Evolutionary conservation across 1,284 basidiomycete species (phyloP).

Genomic region (Megacollybia platyphylla): DNA sequence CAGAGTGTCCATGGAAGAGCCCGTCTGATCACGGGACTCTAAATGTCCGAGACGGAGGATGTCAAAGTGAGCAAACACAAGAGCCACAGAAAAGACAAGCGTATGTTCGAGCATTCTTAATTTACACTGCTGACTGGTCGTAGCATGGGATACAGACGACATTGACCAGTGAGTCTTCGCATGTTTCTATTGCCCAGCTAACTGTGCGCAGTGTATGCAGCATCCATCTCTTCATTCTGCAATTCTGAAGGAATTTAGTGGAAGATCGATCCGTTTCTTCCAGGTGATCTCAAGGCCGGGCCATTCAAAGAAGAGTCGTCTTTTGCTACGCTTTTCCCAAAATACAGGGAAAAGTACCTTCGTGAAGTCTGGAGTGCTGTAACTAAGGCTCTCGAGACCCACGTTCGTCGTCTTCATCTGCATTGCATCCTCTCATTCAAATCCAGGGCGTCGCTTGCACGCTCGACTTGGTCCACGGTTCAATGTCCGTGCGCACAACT

Average conservation of each 20-base stretch:
- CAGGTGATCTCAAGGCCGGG: constrained; percentile 66
- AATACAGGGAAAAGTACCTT: constrained; percentile 95
- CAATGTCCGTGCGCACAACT: constrained; percentile 95
- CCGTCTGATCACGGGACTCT: too few relatives aligned
- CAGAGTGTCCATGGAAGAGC: background rate
- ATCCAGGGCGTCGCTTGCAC: constrained; percentile 78
- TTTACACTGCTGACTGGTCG: constrained; percentile 3
- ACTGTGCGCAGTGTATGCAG: constrained; percentile 15
- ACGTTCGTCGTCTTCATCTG: constrained; percentile 33
- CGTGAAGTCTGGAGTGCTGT: constrained; percentile 92
- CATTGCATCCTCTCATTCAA: background rate
- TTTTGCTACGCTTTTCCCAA: constrained; percentile 97
- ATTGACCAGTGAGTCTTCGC: constrained; percentile 79
- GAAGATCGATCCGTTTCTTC: constrained; percentile 77
- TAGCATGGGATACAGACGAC: constrained; percentile 98
- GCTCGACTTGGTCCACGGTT: constrained; percentile 91
- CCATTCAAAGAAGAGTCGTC: constrained; percentile 93
- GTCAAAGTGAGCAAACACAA: constrained; percentile 54
- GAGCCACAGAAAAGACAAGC: constrained; percentile 83
- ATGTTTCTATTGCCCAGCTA: too few relatives aligned
- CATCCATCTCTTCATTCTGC: background rate
- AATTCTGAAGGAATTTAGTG: constrained; percentile 42
- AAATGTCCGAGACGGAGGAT: background rate
- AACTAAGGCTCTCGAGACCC: constrained; percentile 74
- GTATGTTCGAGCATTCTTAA: constrained; percentile 27